Percentiles rank a stretch among this genome's conserved stretches.
phyloP scores from a whole-genome alignment of 2,329 filamentous ascomycete species.

The Rhinocladiella mackenziei region DNA sequence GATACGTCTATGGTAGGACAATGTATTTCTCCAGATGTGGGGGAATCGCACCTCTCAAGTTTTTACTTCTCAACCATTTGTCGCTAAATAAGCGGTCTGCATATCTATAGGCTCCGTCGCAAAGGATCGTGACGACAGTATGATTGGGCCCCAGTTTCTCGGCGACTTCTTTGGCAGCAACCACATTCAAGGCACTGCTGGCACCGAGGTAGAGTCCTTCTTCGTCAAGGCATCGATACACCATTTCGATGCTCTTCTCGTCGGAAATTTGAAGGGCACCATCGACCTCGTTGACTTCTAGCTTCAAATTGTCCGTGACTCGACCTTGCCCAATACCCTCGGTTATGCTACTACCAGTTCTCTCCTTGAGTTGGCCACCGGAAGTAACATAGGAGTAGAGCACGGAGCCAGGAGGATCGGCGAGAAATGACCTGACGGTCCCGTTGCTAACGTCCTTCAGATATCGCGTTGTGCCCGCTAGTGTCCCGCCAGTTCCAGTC shows the following conservation, averaged over 20 bases:
- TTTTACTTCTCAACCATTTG: slow-evolving; percentile 87
- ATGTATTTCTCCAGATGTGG: slow-evolving; percentile 88
- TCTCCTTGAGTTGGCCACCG: slow-evolving; percentile 76
- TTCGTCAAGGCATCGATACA: slow-evolving; percentile 92
- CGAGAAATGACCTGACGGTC: slow-evolving; percentile 78
- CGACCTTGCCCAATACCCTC: slow-evolving; percentile 97
- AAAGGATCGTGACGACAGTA: slow-evolving; percentile 89
- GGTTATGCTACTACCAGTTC: slow-evolving; percentile 82
- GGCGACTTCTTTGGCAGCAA: slow-evolving; percentile 89
- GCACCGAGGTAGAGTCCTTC: slow-evolving; percentile 94
- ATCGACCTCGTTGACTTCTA: slow-evolving; percentile 79
- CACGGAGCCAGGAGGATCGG: slow-evolving; percentile 89
- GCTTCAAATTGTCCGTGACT: slow-evolving; percentile 87
- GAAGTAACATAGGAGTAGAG: slow-evolving; percentile 87
- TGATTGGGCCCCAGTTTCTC: slow-evolving; percentile 82
- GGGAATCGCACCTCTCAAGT: slow-evolving; percentile 74
- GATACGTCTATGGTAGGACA: slow-evolving; percentile 59
- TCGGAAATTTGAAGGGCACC: slow-evolving; percentile 80
- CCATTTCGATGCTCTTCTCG: slow-evolving; percentile 95
- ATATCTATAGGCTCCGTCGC: slow-evolving; percentile 96
- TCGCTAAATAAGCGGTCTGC: slow-evolving; percentile 88
- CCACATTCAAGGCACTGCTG: slow-evolving; percentile 90
- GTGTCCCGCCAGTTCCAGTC: slow-evolving; percentile 85
- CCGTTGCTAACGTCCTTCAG: slow-evolving; percentile 78
- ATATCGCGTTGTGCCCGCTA: slow-evolving; percentile 83